These are phyloP conservation scores for Rasamsonia emersonii DNA, from an alignment of 2,329 filamentous ascomycete species.

Conservation along the genomic window DNA sequence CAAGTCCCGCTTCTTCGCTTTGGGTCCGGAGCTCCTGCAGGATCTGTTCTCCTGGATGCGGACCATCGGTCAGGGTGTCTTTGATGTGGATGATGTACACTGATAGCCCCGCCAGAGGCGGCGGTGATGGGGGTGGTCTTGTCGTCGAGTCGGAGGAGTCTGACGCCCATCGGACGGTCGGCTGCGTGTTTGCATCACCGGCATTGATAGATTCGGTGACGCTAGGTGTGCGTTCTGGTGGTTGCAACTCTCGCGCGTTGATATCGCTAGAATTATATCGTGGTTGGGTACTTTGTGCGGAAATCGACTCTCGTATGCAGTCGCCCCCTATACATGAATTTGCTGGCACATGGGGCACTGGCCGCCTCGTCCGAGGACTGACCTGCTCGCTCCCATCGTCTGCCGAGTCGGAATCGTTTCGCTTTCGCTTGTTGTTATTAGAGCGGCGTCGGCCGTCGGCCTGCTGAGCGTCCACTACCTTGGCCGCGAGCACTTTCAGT, in stretches of 20 bases:
- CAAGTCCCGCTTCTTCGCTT: slow-evolving; percentile 57
- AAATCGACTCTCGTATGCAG: not conserved
- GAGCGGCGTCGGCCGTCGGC: slow-evolving; percentile 22
- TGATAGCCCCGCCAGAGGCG: slow-evolving; percentile 61
- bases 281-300: slow-evolving; percentile 1
- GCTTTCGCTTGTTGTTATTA: slow-evolving; percentile 38
- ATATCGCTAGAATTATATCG: slow-evolving; percentile 2
- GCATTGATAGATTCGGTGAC: slow-evolving; percentile 10
- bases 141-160: slow-evolving; percentile 13
- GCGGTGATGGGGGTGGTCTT: no score
- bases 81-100: slow-evolving; percentile 93
- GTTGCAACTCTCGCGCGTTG: slow-evolving; percentile 6
- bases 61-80: slow-evolving; percentile 68
- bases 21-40: slow-evolving; percentile 58
- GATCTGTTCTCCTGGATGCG: slow-evolving; percentile 57
- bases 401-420: slow-evolving; percentile 13
- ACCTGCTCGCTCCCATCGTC: slow-evolving; percentile 13
- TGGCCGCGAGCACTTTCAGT: slow-evolving; percentile 59
- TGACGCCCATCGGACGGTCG: no score
- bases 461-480: slow-evolving; percentile 53
- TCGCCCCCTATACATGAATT: not conserved
- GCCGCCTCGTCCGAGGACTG: slow-evolving; percentile 19
- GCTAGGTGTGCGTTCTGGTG: slow-evolving; percentile 6
- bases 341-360: slow-evolving; percentile 7
- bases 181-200: no score